Evolutionary conservation across 2,329 filamentous ascomycete genomes (phyloP).

Genomic region (Cordyceps pruinosa): DNA sequence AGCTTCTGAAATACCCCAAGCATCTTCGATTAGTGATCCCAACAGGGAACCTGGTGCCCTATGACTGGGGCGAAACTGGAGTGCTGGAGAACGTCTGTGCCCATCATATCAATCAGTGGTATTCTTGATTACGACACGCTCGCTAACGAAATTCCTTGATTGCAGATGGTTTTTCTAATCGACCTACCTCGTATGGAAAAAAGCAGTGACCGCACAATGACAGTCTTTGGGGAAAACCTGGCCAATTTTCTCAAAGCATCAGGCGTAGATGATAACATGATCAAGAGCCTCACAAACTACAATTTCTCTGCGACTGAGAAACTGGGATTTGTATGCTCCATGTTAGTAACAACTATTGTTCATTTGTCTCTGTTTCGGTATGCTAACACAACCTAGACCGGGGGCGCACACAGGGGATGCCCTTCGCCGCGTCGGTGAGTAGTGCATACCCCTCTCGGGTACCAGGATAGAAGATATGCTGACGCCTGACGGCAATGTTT

Average conservation of each 20-base stretch:
- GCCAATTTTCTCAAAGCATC: conserved; percentile 62
- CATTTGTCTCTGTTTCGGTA: conserved; percentile 3
- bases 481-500: not conserved
- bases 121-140: not conserved
- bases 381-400: conserved; percentile 24
- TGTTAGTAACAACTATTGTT: conserved; percentile 45
- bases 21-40: conserved; percentile 78
- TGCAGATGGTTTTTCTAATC: conserved; percentile 72
- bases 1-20: conserved; percentile 70
- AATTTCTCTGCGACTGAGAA: conserved; percentile 69
- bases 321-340: conserved; percentile 78
- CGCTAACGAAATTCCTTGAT: not conserved
- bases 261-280: conserved; percentile 55
- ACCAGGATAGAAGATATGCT: not conserved
- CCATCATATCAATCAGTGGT: not conserved
- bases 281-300: conserved; percentile 65
- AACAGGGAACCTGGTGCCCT: conserved; percentile 75
- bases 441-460: not conserved
- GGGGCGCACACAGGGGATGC: conserved; percentile 27
- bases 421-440: conserved; percentile 26
- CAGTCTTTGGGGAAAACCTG: conserved; percentile 61
- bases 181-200: conserved; percentile 65
- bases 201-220: conserved; percentile 26
- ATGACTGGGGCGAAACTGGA: conserved; percentile 85
- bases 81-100: conserved; percentile 70